phyloP scores from a whole-genome alignment of 257 asterid genomes.

The Datura wrightii region DNA sequence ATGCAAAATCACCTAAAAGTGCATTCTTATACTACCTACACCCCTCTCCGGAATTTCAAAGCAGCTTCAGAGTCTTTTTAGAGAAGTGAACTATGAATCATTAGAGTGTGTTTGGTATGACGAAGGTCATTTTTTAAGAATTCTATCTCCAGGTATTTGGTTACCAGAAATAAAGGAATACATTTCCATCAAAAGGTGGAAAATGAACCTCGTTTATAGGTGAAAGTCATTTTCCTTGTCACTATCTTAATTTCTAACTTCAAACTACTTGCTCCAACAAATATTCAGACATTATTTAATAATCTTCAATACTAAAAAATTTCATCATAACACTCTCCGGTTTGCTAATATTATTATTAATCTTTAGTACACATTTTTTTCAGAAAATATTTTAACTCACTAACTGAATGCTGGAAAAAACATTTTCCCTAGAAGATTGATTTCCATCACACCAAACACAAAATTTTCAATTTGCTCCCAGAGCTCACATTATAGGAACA shows the following conservation, averaged over 20 bases:
- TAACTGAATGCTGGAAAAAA: background rate
- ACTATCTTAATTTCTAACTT: background rate
- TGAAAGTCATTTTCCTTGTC: background rate
- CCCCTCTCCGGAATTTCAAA: background rate
- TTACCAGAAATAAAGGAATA: background rate
- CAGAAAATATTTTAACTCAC: background rate
- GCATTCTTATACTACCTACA: background rate
- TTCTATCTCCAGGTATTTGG: background rate
- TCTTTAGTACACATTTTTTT: background rate
- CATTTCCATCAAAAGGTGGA: background rate
- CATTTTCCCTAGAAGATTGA: background rate
- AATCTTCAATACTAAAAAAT: background rate
- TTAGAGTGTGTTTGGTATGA: background rate
- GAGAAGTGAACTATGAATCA: background rate
- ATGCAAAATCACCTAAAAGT: background rate
- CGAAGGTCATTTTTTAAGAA: background rate
- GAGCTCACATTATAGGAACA: background rate
- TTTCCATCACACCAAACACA: background rate
- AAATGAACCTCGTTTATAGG: slow-evolving; percentile 4
- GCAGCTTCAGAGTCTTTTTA: slow-evolving; percentile 9
- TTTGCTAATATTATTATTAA: background rate
- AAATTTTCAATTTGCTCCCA: background rate
- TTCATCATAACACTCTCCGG: background rate
- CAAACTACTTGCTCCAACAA: background rate
- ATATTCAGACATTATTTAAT: background rate